A percentile compares a stretch with the other conserved stretches of the same genome.
These are phyloP conservation scores for Sorghum bicolor DNA, from an alignment of 176 grass and related monocot genomes.

Conservation along the genomic window DNA sequence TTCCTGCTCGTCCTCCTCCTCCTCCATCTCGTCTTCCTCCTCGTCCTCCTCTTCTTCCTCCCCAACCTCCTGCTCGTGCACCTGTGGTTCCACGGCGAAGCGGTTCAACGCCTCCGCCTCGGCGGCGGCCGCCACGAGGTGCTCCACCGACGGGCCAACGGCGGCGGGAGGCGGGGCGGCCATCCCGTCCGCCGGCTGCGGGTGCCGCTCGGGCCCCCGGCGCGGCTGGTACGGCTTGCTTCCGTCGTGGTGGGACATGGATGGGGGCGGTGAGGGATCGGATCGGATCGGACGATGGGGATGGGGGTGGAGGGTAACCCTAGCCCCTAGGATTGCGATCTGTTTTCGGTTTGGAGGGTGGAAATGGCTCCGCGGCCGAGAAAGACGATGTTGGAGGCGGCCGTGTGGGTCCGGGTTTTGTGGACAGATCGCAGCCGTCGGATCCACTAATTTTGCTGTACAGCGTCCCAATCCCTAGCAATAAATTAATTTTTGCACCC, in stretches of 20 bases:
- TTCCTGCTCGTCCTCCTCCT: conserved; percentile 26
- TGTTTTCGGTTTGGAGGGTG: conserved; percentile 44
- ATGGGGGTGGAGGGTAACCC: conserved; percentile 37
- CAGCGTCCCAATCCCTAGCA: background rate
- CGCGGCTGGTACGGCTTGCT: conserved; percentile 81
- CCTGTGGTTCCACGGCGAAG: conserved; percentile 28
- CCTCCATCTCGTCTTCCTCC: conserved; percentile 28
- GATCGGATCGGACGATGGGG: conserved; percentile 55
- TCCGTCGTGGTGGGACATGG: conserved; percentile 73
- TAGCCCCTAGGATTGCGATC: conserved; percentile 88
- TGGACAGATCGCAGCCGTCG: conserved; percentile 25
- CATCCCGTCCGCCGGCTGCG: conserved; percentile 26
- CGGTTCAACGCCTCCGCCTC: conserved; percentile 56
- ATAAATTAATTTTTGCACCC: background rate
- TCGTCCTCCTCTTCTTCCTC: conserved; percentile 19
- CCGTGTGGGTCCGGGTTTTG: background rate
- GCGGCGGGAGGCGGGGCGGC: conserved; percentile 8
- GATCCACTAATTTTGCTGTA: background rate
- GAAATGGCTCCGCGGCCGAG: background rate
- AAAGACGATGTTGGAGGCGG: background rate
- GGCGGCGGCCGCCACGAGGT: conserved; percentile 47
- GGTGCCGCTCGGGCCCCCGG: conserved; percentile 49
- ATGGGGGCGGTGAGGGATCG: conserved; percentile 22
- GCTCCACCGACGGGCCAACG: conserved; percentile 17
- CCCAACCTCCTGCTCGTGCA: background rate